Evolutionary conservation across 2,329 filamentous ascomycete genomes (phyloP), one percentile per base, ranked within the genome.

Genomic region (Cercospora janseana): DNA sequence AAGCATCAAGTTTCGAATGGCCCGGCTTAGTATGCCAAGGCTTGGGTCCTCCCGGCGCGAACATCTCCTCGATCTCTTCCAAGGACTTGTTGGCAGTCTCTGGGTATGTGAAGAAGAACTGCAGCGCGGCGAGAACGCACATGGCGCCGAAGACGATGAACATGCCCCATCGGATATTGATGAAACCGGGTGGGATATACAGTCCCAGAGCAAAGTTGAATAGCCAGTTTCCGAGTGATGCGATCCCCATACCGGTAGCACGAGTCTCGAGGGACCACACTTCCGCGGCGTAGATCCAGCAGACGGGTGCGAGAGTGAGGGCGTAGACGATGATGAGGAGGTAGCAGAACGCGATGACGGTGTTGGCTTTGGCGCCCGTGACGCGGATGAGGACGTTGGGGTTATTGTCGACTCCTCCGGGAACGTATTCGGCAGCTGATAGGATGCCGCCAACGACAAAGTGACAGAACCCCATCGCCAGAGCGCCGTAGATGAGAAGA

Each of bases 391-490:
- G 66, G 13, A 82, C 74, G 58, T 80, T 82, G n/a, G 64, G 55
- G 51, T 79, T 71, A 40, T 70, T 72, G 21, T 65, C 64, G 3
- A 78, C 71, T 26, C 74, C 75, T 4, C 60, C 69, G 1, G 74
- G 73, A 3, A 76, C 66, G 45, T 63, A 63, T 8, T 61, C 64
- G 24, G 74, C 74, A 65, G 4, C 63, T 62, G 6, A 70, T 65
- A 78, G 62, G 21, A 74, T 61, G 21, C 72, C 73, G 12, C 72
- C 90, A 47, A 93, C 86, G 65, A 95, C 78, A 77, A 93, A 93
- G 71, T 94, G 85, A 75, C 86, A 90, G 62, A 91, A 66, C 8
- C 89, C 75, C 90, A 95, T 95, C 60, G 87, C 87, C 2, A 83
- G 53, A 23, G 87, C 88, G 60, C 90, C 90, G 63, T 77, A 79